Conservation (phyloP, 1,284 basidiomycete genomes). For the Coniophora puteana region DNA sequence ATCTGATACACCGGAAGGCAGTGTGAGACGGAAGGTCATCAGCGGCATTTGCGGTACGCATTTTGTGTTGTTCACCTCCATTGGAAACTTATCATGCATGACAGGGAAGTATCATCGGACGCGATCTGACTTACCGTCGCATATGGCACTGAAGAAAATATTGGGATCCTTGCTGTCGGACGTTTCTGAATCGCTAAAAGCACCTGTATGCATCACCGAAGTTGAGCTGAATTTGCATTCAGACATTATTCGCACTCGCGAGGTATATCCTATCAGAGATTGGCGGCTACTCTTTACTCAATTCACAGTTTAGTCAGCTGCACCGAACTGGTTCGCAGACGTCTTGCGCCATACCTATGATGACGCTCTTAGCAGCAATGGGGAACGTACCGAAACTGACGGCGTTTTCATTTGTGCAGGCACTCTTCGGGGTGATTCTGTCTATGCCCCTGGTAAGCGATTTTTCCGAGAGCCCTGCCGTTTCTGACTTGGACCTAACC, state of each 20-base stretch:
- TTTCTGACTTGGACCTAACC: slow-evolving; percentile 1
- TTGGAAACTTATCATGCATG: too few species aligned
- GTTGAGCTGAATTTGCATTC: slow-evolving; percentile 77
- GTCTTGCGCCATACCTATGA: slow-evolving; percentile 85
- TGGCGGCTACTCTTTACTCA: neutral
- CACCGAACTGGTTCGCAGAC: slow-evolving; percentile 90
- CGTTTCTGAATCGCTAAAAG: slow-evolving; percentile 68
- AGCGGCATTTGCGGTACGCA: slow-evolving; percentile 53
- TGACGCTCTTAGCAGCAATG: slow-evolving; percentile 68
- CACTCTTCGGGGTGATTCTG: slow-evolving; percentile 81
- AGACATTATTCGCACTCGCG: slow-evolving; percentile 65
- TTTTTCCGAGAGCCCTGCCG: neutral
- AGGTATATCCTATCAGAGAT: slow-evolving; percentile 38
- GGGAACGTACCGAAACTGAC: too few species aligned
- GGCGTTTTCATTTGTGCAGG: slow-evolving; percentile 85
- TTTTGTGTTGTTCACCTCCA: too few species aligned
- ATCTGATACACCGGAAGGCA: slow-evolving; percentile 54
- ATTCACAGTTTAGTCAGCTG: slow-evolving; percentile 52
- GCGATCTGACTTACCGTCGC: neutral
- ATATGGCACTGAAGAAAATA: slow-evolving; percentile 57
- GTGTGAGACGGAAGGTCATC: slow-evolving; percentile 68
- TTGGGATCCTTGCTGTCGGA: slow-evolving; percentile 67
- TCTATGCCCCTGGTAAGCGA: slow-evolving; percentile 74
- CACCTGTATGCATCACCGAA: slow-evolving; percentile 69
- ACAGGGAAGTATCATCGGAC: neutral